Conservation (phyloP, 768 basidiomycete genomes). For the Xanthoconium purpureum region DNA sequence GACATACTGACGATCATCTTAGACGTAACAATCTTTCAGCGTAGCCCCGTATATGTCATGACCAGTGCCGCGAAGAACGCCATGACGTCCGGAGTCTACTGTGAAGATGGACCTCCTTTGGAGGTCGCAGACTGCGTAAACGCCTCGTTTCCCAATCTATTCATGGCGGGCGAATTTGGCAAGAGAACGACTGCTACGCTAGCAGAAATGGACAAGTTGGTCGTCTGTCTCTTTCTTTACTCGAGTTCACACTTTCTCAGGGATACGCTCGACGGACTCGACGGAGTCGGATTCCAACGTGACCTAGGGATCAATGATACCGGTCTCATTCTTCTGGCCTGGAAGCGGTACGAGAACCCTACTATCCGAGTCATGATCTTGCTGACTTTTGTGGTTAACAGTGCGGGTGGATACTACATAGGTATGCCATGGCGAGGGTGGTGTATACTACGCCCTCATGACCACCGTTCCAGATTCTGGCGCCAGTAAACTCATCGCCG, state of each 20-base stretch:
- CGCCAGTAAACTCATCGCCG: slow-evolving; percentile 40
- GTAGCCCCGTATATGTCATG: slow-evolving; percentile 6
- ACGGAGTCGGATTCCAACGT: slow-evolving; percentile 1
- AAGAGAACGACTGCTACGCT: slow-evolving; percentile 2
- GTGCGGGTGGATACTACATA: slow-evolving; percentile 38
- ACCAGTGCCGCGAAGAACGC: slow-evolving; percentile 1
- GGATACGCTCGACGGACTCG: slow-evolving; percentile 6
- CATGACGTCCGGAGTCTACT: slow-evolving; percentile 1
- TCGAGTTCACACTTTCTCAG: neutral
- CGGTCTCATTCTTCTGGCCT: slow-evolving; percentile 25
- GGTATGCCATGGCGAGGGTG: slow-evolving; percentile 18
- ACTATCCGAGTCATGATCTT: neutral
- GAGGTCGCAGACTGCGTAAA: slow-evolving; percentile 5
- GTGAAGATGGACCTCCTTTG: slow-evolving; percentile 3
- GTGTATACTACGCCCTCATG: neutral
- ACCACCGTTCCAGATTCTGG: slow-evolving; percentile 26
- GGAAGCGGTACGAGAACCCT: neutral
- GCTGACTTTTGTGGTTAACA: slow-evolving; percentile 8
- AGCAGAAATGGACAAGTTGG: neutral
- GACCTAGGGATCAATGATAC: slow-evolving; percentile 34
- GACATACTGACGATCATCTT: neutral
- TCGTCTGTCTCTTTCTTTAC: neutral
- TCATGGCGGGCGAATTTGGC: slow-evolving; percentile 2
- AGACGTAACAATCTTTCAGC: slow-evolving; percentile 6
- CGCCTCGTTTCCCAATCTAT: neutral